These are phyloP conservation scores for Podospora australis DNA, from an alignment of 495 filamentous ascomycete species.

Conservation along the genomic window DNA sequence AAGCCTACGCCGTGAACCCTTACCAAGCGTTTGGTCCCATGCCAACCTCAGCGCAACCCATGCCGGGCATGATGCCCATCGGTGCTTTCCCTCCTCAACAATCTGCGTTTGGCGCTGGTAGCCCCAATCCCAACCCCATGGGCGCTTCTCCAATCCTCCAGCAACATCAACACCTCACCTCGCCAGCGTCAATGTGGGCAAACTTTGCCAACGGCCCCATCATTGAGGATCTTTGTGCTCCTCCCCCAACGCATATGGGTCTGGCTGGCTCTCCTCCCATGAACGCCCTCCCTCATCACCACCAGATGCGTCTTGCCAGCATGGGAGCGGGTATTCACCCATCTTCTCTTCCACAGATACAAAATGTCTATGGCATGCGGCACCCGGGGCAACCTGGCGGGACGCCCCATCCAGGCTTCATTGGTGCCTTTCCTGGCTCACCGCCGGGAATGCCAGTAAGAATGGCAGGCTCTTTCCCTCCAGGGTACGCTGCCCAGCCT, in stretches of 20 bases:
- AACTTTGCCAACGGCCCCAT: constrained; percentile 15
- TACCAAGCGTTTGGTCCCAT: constrained; percentile 6
- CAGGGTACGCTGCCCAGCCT: background rate
- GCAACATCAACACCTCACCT: constrained; percentile 3
- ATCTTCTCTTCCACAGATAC: constrained; percentile 9
- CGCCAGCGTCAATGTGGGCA: constrained; percentile 6
- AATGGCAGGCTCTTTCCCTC: background rate
- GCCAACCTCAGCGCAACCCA: constrained; percentile 1
- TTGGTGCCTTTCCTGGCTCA: background rate
- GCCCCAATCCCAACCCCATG: constrained; percentile 1
- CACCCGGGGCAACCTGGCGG: too few relatives aligned
- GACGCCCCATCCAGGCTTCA: background rate
- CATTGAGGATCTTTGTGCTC: constrained; percentile 15
- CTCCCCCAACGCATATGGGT: constrained; percentile 6
- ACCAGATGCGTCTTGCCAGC: background rate
- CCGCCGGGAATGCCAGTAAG: background rate
- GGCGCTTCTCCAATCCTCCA: constrained; percentile 9
- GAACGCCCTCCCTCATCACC: constrained; percentile 1
- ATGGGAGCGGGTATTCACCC: constrained; percentile 6
- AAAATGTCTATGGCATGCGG: constrained; percentile 13
- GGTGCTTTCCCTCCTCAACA: constrained; percentile 1
- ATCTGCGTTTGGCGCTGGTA: background rate
- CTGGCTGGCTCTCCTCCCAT: constrained; percentile 1
- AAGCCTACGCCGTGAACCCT: constrained; percentile 1
- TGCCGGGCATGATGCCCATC: constrained; percentile 2